Evolutionary conservation across 139 green algal genomes (phyloP).

Genomic region (Yamagishiella unicocca): DNA sequence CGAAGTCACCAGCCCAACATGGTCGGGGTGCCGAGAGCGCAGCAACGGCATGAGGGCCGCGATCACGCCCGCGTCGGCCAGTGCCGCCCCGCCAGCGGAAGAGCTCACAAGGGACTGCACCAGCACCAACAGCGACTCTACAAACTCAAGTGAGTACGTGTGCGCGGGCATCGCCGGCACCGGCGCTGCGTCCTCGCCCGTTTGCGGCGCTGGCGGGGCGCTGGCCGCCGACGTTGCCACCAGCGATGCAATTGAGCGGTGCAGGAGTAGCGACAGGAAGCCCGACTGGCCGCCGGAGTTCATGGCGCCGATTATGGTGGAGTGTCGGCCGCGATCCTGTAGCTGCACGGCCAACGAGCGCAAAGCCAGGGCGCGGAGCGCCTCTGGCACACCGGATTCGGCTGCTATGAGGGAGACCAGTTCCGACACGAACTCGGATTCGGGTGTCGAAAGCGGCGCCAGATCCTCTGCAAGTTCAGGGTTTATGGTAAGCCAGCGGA

Average conservation of each 20-base stretch:
- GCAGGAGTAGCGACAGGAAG: slow-evolving; percentile 85
- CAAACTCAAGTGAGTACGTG: slow-evolving; percentile 65
- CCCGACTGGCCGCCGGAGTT: slow-evolving; percentile 79
- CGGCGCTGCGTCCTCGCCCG: neutral
- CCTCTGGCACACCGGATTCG: slow-evolving; percentile 71
- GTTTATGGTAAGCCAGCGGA: too few species aligned
- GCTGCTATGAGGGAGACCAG: slow-evolving; percentile 79
- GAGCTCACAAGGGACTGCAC: slow-evolving; percentile 76
- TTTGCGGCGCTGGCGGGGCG: neutral
- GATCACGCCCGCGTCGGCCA: slow-evolving; percentile 89
- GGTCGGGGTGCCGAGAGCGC: slow-evolving; percentile 57
- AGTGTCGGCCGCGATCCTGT: slow-evolving; percentile 80
- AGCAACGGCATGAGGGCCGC: slow-evolving; percentile 90
- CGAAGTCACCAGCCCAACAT: slow-evolving; percentile 79
- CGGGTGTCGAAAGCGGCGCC: slow-evolving; percentile 70
- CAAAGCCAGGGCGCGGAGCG: slow-evolving; percentile 82
- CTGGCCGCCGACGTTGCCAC: slow-evolving; percentile 17
- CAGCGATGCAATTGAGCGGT: slow-evolving; percentile 58
- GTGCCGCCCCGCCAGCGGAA: slow-evolving; percentile 75
- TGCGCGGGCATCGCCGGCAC: neutral
- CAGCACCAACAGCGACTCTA: slow-evolving; percentile 90
- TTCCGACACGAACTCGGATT: slow-evolving; percentile 86
- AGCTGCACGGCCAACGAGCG: slow-evolving; percentile 80
- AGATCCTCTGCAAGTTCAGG: slow-evolving; percentile 73
- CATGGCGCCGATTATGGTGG: slow-evolving; percentile 76